These are phyloP conservation scores for Kuraishia hungarica DNA, from an alignment of 805 yeast species.

Conservation along the genomic window DNA sequence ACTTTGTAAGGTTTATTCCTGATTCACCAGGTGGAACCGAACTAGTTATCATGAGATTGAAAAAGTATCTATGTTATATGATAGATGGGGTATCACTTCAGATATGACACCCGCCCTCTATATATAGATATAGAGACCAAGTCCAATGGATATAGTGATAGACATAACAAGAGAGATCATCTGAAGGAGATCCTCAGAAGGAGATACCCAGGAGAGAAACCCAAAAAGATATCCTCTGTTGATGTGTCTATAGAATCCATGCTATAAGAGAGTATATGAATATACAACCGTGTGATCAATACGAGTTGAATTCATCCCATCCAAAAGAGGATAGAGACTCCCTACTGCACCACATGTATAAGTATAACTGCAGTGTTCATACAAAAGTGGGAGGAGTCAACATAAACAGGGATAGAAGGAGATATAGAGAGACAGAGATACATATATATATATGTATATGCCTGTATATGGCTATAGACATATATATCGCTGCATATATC, in stretches of 20 bases:
- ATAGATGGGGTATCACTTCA: no score
- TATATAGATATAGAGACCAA: neutral
- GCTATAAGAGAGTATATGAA: neutral
- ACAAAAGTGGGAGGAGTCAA: neutral
- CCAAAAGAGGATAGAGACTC: neutral
- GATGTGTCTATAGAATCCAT: neutral
- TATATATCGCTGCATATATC: neutral
- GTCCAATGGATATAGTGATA: neutral
- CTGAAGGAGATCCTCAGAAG: no score
- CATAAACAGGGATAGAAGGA: no score
- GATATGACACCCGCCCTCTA: no score
- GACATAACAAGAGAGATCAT: neutral
- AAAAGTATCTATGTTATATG: no score
- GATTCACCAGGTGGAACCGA: neutral
- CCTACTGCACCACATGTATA: neutral
- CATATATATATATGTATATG: neutral
- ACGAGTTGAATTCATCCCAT: neutral
- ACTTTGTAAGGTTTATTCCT: neutral
- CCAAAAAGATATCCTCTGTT: neutral
- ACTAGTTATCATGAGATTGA: neutral
- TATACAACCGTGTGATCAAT: neutral
- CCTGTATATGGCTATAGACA: neutral
- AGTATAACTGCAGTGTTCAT: neutral
- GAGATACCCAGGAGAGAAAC: no score
- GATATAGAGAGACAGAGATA: no score